phyloP scores from a whole-genome alignment of 495 filamentous ascomycete species.

The Aspergillus carlsbadensis region DNA sequence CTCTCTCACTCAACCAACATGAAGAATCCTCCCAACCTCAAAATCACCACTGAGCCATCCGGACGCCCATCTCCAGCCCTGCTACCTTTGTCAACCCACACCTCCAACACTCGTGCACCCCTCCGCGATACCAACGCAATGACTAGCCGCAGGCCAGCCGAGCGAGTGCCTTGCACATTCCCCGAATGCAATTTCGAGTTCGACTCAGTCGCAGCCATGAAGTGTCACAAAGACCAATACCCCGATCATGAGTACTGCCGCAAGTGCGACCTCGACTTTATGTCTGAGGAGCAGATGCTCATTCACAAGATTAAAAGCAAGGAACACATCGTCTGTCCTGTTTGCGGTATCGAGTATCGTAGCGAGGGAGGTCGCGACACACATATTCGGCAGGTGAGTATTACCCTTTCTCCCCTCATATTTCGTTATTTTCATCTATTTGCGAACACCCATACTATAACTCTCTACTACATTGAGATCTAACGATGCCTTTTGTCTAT shows the following conservation, averaged over 20 bases:
- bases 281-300: slow-evolving; percentile 37
- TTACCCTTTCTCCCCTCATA: not conserved
- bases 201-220: slow-evolving; percentile 42
- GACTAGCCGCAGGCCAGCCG: not conserved
- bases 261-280: slow-evolving; percentile 50
- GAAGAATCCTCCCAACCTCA: too few relatives aligned
- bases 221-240: slow-evolving; percentile 43
- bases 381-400: slow-evolving; percentile 48
- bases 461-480: not conserved
- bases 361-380: slow-evolving; percentile 41
- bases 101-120: not conserved
- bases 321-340: slow-evolving; percentile 47
- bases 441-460: too few relatives aligned
- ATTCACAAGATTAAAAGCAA: slow-evolving; percentile 40
- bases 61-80: too few relatives aligned
- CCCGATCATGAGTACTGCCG: slow-evolving; percentile 51
- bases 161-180: slow-evolving; percentile 54
- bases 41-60: too few relatives aligned
- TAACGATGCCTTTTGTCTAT: not conserved
- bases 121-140: not conserved
- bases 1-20: not conserved
- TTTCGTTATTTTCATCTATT: too few relatives aligned
- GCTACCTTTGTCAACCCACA: too few relatives aligned
- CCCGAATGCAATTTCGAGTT: slow-evolving; percentile 63
- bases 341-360: slow-evolving; percentile 53